These are phyloP conservation scores for Solanum pennellii DNA, from an alignment of 257 asterid species.

Conservation along the genomic window DNA sequence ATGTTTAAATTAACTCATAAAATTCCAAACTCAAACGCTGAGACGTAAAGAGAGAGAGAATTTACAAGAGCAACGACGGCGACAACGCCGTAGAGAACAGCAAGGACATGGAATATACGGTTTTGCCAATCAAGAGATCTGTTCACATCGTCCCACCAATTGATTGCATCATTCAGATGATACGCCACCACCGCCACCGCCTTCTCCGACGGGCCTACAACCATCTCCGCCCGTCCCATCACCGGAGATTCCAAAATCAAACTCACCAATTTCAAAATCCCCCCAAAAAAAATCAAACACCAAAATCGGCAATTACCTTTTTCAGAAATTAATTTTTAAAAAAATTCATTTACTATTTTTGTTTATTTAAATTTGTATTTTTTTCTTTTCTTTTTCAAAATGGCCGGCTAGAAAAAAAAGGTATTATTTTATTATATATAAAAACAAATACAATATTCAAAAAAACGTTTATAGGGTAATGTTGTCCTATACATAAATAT, in stretches of 20 bases:
- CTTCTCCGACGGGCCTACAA: constrained; percentile 20
- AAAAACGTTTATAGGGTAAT: not conserved
- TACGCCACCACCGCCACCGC: constrained; percentile 25
- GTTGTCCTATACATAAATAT: not conserved
- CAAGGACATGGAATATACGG: constrained; percentile 60
- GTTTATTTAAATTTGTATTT: not conserved
- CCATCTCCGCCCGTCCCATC: constrained; percentile 35
- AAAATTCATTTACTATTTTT: not conserved
- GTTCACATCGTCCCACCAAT: constrained; percentile 82
- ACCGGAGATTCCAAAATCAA: not conserved
- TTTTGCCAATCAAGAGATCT: constrained; percentile 69
- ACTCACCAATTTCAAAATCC: not conserved
- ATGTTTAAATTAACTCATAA: not conserved
- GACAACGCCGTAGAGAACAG: constrained; percentile 64
- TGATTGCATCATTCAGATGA: constrained; percentile 45
- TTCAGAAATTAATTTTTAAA: not conserved
- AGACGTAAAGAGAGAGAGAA: not conserved
- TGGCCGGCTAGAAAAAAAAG: not conserved
- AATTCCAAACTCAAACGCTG: not conserved
- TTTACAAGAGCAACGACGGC: constrained; percentile 67
- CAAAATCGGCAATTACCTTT: not conserved
- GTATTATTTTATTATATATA: not conserved
- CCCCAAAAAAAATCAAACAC: not conserved
- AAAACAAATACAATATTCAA: no score
- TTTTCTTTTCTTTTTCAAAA: not conserved